These are phyloP conservation scores for Maudiozyma pseudohumilis DNA, from an alignment of 805 yeast genomes.

Conservation along the genomic window DNA sequence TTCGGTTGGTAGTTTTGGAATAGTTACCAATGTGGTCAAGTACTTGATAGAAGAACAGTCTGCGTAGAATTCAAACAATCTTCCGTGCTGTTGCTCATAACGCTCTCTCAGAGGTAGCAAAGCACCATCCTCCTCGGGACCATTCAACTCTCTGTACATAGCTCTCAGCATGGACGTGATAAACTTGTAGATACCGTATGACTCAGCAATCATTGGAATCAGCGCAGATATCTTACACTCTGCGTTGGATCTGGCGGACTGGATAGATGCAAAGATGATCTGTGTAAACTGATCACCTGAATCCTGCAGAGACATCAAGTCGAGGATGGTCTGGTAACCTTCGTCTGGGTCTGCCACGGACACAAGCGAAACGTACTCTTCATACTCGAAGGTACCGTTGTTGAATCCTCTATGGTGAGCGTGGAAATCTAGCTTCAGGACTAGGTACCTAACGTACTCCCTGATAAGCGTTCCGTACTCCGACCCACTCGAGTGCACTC, in stretches of 20 bases:
- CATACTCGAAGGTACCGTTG: conserved; percentile 92
- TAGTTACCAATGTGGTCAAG: conserved; percentile 60
- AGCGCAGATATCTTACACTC: conserved; percentile 80
- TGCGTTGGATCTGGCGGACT: conserved; percentile 38
- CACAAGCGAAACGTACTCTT: conserved; percentile 81
- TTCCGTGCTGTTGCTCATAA: conserved; percentile 56
- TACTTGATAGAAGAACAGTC: conserved; percentile 82
- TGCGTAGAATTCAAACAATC: conserved; percentile 74
- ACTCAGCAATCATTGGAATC: conserved; percentile 83
- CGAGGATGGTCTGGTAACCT: conserved; percentile 84
- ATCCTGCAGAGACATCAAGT: conserved; percentile 79
- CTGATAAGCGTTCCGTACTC: conserved; percentile 60
- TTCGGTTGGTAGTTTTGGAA: conserved; percentile 31
- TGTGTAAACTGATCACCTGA: conserved; percentile 69
- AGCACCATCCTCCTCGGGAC: conserved; percentile 49
- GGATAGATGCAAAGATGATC: conserved; percentile 61
- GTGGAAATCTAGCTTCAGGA: conserved; percentile 74
- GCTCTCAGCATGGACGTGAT: conserved; percentile 86
- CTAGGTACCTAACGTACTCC: conserved; percentile 63
- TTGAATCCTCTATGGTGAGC: conserved; percentile 69
- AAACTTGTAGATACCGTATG: conserved; percentile 87
- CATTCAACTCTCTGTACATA: conserved; percentile 56
- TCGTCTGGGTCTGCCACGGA: conserved; percentile 90
- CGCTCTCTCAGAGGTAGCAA: conserved; percentile 63
- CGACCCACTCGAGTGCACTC: conserved; percentile 38